phyloP scores from a whole-genome alignment of 129 eudicot genomes.

The Arctium lappa region DNA sequence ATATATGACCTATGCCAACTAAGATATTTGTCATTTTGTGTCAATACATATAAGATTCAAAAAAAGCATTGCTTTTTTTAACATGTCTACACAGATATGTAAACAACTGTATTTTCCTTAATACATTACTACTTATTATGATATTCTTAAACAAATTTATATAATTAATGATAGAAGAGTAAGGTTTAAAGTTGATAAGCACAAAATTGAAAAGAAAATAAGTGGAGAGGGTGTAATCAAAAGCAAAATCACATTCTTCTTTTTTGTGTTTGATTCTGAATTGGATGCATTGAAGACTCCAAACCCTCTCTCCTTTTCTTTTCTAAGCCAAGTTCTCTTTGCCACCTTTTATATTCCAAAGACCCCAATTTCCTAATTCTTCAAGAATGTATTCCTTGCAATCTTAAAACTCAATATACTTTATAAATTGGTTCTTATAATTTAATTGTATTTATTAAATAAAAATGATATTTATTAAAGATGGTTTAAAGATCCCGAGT shows the following conservation, averaged over 20 bases:
- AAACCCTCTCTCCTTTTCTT: conserved; percentile 6
- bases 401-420: conserved; percentile 23
- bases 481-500: background rate
- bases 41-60: background rate
- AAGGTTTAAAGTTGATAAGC: conserved; percentile 4
- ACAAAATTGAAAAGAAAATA: conserved; percentile 5
- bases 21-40: background rate
- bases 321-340: conserved; percentile 26
- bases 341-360: conserved; percentile 29
- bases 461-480: background rate
- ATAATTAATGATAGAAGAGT: background rate
- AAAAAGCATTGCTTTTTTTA: background rate
- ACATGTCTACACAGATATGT: background rate
- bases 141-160: background rate
- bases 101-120: background rate
- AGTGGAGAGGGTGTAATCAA: conserved; percentile 14
- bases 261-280: conserved; percentile 16
- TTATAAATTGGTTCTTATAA: background rate
- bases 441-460: background rate
- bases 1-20: background rate
- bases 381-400: conserved; percentile 30
- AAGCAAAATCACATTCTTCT: conserved; percentile 11
- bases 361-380: conserved; percentile 22
- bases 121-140: background rate
- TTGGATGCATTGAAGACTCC: conserved; percentile 19